phyloP scores from a whole-genome alignment of 129 eudicot species.

The Sambucus nigra region DNA sequence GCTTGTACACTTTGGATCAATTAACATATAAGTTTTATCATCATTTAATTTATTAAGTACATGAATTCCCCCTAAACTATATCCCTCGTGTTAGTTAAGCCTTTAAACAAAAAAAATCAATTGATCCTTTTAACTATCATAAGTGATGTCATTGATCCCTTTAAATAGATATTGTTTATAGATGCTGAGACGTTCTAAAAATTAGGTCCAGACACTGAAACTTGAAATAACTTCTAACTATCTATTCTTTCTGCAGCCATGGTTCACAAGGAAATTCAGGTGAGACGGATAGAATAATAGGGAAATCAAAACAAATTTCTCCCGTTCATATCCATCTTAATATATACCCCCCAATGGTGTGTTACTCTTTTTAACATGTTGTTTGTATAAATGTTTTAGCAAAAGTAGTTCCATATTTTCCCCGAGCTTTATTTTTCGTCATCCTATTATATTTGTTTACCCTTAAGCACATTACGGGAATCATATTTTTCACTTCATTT shows the following conservation, averaged over 20 bases:
- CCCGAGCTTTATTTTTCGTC: neutral
- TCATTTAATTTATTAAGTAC: no score
- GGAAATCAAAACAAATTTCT: constrained; percentile 83
- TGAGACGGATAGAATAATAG: constrained; percentile 95
- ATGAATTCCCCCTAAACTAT: no score
- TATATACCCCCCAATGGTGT: constrained; percentile 84
- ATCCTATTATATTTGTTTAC: no score
- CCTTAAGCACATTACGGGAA: neutral
- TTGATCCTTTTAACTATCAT: no score
- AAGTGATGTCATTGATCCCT: no score
- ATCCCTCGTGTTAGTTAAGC: no score
- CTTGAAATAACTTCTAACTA: neutral
- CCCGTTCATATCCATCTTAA: constrained; percentile 97
- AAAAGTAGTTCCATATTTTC: neutral
- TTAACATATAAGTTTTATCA: no score
- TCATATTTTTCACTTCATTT: neutral
- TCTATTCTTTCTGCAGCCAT: no score
- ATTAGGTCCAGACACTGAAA: neutral
- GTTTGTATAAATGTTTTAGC: neutral
- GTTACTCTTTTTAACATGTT: neutral
- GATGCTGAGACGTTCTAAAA: no score
- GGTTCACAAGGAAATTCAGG: constrained; percentile 91
- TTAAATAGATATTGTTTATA: no score
- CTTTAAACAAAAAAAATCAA: no score
- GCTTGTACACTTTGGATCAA: no score